A percentile compares a stretch with the other conserved stretches of the same genome.
phyloP scores from a whole-genome alignment of 2,329 filamentous ascomycete species.

The Diaporthe citriasiana region DNA sequence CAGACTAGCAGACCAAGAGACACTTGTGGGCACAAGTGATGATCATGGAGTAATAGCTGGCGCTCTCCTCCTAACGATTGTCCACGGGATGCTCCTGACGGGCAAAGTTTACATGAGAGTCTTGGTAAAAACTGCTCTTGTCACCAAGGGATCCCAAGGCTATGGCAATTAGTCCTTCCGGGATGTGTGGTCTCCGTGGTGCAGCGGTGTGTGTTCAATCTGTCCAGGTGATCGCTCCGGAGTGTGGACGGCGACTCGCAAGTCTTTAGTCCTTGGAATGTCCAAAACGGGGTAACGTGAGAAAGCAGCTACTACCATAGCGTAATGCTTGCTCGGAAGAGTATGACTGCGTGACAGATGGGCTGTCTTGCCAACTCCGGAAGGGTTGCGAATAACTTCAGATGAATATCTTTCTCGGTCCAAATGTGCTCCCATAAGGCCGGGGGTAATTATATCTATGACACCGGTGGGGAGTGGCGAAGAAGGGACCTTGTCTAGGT shows the following conservation, averaged over 20 bases:
- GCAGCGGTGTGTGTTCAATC: conserved; percentile 39
- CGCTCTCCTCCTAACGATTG: conserved; percentile 19
- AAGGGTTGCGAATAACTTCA: conserved; percentile 35
- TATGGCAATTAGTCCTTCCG: conserved; percentile 41
- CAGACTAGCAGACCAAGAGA: conserved; percentile 34
- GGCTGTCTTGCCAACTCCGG: conserved; percentile 38
- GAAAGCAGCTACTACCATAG: conserved; percentile 38
- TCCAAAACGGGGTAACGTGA: conserved; percentile 35
- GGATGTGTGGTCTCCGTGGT: conserved; percentile 39
- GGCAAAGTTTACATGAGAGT: conserved; percentile 40
- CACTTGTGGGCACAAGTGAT: conserved; percentile 35
- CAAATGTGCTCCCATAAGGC: conserved; percentile 22
- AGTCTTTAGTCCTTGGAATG: conserved; percentile 31
- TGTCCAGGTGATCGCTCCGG: conserved; percentile 38
- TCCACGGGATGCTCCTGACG: conserved; percentile 39
- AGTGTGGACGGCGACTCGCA: conserved; percentile 40
- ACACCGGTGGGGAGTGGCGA: conserved; percentile 34
- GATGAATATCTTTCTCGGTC: conserved; percentile 24
- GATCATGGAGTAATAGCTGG: conserved; percentile 30
- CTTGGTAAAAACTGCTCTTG: conserved; percentile 33
- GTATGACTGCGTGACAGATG: conserved; percentile 35
- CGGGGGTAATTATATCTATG: conserved; percentile 42
- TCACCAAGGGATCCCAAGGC: conserved; percentile 40
- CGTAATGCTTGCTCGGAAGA: conserved; percentile 36
- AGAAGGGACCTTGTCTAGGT: conserved; percentile 37